Evolutionary conservation across 2,329 filamentous ascomycete genomes (phyloP), one percentile per base, ranked within the genome.

Genomic region (Colletotrichum sansevieriae): DNA sequence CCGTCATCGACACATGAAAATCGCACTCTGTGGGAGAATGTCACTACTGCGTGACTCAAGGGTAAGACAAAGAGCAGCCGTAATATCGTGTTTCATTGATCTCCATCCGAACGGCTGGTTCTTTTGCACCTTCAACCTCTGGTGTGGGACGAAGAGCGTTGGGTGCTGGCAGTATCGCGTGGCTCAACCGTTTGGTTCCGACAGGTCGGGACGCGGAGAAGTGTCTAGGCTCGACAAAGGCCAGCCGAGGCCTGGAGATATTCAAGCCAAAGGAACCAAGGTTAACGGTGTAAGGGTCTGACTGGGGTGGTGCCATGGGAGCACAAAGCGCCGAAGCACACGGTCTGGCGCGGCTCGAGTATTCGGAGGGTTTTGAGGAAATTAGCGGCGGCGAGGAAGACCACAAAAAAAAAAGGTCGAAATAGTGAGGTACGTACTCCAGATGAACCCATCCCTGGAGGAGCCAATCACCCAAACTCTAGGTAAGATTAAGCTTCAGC

Each of bases 251-350:
- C 29, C 3, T 15, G 9, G 25, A 46, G 18, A 37, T 7, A 5
- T 46, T 8, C 57, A 20, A 18, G 18, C 9, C 22, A 13, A 33
- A 25, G 9, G 8, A 20, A 15, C 35, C 29, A 39, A 41, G 35
- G 13, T 20, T 13, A 33, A 39, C 7, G 13, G 10, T 8, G 20
- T 22, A 4, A 33, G n/a, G 13, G 41, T 13, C 29, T 46, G 33
- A 35, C 44, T 39, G 55, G 25, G 3, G 25, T 39, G 55, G 25
- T 1, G 25, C 25, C 25, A 13, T 37, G 33, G 8, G 15, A 56
- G 35, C 58, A 66, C 43, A 66, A 63, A 63, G 64, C 49, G 51
- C 58, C 43, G 58, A 56, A 43, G 41, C 35, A 56, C 33, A 46
- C 63, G 63, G 62, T 33, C 54, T 43, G 35, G 43, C 41, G 56